Percentiles rank a stretch among this genome's conserved stretches.
phyloP scores from a whole-genome alignment of 2,329 filamentous ascomycete species.

The Clathrospora elynae region DNA sequence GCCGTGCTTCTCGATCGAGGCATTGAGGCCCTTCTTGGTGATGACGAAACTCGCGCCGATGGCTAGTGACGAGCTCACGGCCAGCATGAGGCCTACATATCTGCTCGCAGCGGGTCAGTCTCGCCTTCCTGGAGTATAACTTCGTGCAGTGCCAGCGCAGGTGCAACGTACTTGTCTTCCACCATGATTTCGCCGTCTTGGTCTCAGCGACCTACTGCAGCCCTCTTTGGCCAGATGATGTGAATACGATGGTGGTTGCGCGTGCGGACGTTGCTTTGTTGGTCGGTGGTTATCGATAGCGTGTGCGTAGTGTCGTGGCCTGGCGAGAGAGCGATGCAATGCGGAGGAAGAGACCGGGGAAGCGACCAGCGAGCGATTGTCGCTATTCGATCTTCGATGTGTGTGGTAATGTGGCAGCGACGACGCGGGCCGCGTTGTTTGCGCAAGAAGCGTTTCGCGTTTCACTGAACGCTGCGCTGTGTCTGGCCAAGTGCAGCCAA shows the following conservation, averaged over 20 bases:
- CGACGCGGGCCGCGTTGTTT: slow-evolving; percentile 12
- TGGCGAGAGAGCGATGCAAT: slow-evolving; percentile 4
- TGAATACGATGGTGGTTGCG: slow-evolving; percentile 3
- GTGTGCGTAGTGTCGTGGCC: slow-evolving; percentile 6
- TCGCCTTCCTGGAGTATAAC: not conserved
- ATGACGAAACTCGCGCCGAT: slow-evolving; percentile 91
- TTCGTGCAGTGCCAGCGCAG: slow-evolving; percentile 5
- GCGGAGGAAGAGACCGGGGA: not conserved
- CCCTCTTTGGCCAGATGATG: slow-evolving; percentile 6
- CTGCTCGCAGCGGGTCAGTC: slow-evolving; percentile 42
- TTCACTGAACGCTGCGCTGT: slow-evolving; percentile 43
- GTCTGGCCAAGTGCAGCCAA: slow-evolving; percentile 12
- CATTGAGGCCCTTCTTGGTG: slow-evolving; percentile 96
- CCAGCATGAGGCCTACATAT: slow-evolving; percentile 50
- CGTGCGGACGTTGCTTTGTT: slow-evolving; percentile 10
- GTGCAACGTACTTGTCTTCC: slow-evolving; percentile 49
- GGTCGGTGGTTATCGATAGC: slow-evolving; percentile 14
- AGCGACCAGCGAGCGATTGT: slow-evolving; percentile 3
- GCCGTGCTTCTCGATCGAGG: slow-evolving; percentile 87
- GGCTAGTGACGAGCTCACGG: slow-evolving; percentile 49
- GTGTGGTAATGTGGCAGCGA: slow-evolving; percentile 3
- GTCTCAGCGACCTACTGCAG: slow-evolving; percentile 14
- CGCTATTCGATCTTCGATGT: too few species aligned
- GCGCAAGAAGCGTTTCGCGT: slow-evolving; percentile 37
- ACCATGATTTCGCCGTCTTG: slow-evolving; percentile 35